Conservation (phyloP, 768 basidiomycete genomes). For the Tulasnella sp. region DNA sequence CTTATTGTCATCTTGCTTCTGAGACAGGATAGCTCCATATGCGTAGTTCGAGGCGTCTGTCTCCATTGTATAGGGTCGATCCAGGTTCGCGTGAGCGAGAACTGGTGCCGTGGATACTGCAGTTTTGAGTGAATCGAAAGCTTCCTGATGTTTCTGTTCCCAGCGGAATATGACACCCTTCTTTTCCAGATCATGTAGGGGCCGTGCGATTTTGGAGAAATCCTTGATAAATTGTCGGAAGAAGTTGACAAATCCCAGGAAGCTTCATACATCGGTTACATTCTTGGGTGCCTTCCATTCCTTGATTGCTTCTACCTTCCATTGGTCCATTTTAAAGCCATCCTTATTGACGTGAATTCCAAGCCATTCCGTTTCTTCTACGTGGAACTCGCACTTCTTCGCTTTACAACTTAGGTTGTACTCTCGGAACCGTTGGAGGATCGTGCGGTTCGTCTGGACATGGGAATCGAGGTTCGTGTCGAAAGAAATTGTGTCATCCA, state of each 20-base stretch:
- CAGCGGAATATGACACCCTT: not conserved
- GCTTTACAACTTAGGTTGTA: not conserved
- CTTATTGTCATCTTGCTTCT: not conserved
- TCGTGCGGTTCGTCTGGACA: not conserved
- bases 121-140: not conserved
- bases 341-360: not conserved
- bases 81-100: not conserved
- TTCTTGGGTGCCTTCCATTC: conserved; percentile 18
- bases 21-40: not conserved
- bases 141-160: not conserved
- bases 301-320: not conserved
- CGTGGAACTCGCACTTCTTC: not conserved
- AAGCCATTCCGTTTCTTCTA: not conserved
- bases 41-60: conserved; percentile 1
- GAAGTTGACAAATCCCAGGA: conserved; percentile 11
- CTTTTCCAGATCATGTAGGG: not conserved
- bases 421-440: not conserved
- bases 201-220: not conserved
- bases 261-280: not conserved
- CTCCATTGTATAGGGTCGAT: not conserved
- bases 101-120: not conserved
- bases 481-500: conserved; percentile 31
- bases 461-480: not conserved
- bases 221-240: conserved; percentile 1
- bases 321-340: not conserved